phyloP scores from a whole-genome alignment of 2,329 filamentous ascomycete genomes.

The Teratosphaeria zuluensis region DNA sequence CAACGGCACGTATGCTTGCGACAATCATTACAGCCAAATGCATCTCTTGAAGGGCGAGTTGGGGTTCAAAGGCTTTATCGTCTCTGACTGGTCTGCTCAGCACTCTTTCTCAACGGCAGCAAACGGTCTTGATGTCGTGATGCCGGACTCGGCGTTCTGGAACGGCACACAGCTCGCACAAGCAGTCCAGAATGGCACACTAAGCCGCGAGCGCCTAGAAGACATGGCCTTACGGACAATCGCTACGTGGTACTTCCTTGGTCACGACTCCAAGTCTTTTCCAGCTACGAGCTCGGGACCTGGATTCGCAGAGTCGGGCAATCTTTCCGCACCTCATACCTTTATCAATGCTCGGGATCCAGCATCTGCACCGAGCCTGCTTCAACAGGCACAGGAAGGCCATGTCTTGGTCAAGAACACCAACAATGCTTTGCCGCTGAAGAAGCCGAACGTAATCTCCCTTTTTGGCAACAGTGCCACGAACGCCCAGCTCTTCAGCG shows the following conservation, averaged over 20 bases:
- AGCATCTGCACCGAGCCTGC: constrained; percentile 60
- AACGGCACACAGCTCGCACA: constrained; percentile 58
- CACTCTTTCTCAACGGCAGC: constrained; percentile 56
- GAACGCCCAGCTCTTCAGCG: constrained; percentile 62
- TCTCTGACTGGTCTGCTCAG: constrained; percentile 63
- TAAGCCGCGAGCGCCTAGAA: constrained; percentile 17
- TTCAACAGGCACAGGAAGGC: constrained; percentile 40
- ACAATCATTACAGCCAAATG: constrained; percentile 52
- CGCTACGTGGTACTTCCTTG: constrained; percentile 14
- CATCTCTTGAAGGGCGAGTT: constrained; percentile 56
- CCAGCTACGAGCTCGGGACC: constrained; percentile 30
- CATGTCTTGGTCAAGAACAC: constrained; percentile 56
- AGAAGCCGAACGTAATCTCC: constrained; percentile 31
- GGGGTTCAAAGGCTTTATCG: constrained; percentile 45
- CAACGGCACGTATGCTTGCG: constrained; percentile 60
- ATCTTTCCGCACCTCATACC: constrained; percentile 23
- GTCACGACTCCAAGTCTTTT: constrained; percentile 30
- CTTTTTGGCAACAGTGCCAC: constrained; percentile 45
- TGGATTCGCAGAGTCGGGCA: constrained; percentile 41
- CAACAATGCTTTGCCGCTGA: constrained; percentile 44
- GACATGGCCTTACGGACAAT: constrained; percentile 22
- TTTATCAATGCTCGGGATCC: constrained; percentile 79
- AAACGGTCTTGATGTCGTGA: constrained; percentile 73
- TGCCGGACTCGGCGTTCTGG: constrained; percentile 68
- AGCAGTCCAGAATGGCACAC: constrained; percentile 21